phyloP scores from a whole-genome alignment of 441 rosid genomes.

The Erodium trifolium region DNA sequence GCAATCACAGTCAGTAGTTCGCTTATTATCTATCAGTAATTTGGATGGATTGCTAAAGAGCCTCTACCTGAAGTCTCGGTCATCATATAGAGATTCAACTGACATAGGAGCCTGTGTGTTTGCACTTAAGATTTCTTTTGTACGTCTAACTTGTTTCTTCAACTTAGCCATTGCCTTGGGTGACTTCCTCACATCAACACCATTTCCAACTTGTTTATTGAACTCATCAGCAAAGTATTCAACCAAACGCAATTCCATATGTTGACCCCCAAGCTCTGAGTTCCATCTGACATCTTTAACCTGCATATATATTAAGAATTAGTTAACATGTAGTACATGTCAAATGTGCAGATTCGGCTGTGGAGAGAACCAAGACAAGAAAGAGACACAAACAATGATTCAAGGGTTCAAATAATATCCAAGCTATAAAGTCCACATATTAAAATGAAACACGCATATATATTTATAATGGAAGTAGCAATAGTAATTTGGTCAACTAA shows the following conservation, averaged over 20 bases:
- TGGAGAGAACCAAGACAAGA: background rate
- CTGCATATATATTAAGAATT: conserved; percentile 30
- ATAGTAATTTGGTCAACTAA: too few relatives aligned
- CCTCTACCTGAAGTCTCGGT: conserved; percentile 79
- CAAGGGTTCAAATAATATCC: too few relatives aligned
- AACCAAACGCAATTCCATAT: conserved; percentile 74
- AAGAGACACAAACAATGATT: too few relatives aligned
- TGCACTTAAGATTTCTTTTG: conserved; percentile 94
- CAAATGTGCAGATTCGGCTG: background rate
- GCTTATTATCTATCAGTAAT: too few relatives aligned
- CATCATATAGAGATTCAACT: conserved; percentile 84
- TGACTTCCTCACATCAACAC: conserved; percentile 73
- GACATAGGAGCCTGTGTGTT: conserved; percentile 83
- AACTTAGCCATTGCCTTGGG: conserved; percentile 97
- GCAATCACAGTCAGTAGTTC: too few relatives aligned
- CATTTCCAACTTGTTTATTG: conserved; percentile 78
- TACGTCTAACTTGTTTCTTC: conserved; percentile 93
- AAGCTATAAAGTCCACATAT: too few relatives aligned
- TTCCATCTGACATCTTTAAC: conserved; percentile 99
- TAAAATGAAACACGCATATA: too few relatives aligned
- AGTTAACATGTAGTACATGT: conserved; percentile 6
- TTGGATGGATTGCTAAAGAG: conserved; percentile 3
- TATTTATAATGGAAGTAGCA: too few relatives aligned
- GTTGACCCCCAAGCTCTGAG: conserved; percentile 77
- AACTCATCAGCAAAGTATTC: conserved; percentile 90